Conservation (phyloP, 106 monocot genomes). For the Acanthochlamys bracteata region DNA sequence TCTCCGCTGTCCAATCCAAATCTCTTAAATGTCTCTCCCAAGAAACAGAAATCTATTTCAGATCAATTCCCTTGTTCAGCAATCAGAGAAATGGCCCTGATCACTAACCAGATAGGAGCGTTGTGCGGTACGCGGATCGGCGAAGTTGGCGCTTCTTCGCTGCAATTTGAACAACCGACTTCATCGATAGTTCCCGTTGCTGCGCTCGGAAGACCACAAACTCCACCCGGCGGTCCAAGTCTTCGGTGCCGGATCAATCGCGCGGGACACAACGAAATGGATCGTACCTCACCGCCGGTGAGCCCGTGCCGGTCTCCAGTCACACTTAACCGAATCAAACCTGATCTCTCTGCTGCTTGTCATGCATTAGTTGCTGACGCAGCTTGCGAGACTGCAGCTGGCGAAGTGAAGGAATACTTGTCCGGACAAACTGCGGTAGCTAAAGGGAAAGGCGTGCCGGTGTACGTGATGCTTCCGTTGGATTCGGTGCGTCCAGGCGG, state of each 20-base stretch:
- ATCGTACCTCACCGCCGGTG: conserved; percentile 27
- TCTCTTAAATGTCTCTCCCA: too few relatives aligned
- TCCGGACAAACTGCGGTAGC: not conserved
- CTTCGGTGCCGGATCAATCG: conserved; percentile 32
- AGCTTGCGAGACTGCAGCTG: not conserved
- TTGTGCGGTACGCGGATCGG: conserved; percentile 13
- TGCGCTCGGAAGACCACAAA: conserved; percentile 11
- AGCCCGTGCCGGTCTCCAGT: conserved; percentile 35
- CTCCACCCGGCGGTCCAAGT: conserved; percentile 5
- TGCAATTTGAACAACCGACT: not conserved
- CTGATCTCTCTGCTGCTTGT: conserved; percentile 34
- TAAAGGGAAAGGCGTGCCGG: conserved; percentile 53
- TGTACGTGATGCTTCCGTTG: conserved; percentile 89
- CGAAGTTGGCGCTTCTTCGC: not conserved
- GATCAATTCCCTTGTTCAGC: too few relatives aligned
- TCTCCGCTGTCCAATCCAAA: too few relatives aligned
- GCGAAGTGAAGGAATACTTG: conserved; percentile 10
- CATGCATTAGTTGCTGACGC: conserved; percentile 24
- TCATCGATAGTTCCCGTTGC: not conserved
- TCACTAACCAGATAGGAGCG: conserved; percentile 33
- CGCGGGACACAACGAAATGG: conserved; percentile 17
- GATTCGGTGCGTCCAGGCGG: conserved; percentile 51
- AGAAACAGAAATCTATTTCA: too few relatives aligned
- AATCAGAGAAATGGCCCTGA: conserved; percentile 28
- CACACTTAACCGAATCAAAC: not conserved